Evolutionary conservation across 2,329 filamentous ascomycete species (phyloP), one percentile per base, ranked within the genome.

Genomic region (Macroventuria anomochaeta): DNA sequence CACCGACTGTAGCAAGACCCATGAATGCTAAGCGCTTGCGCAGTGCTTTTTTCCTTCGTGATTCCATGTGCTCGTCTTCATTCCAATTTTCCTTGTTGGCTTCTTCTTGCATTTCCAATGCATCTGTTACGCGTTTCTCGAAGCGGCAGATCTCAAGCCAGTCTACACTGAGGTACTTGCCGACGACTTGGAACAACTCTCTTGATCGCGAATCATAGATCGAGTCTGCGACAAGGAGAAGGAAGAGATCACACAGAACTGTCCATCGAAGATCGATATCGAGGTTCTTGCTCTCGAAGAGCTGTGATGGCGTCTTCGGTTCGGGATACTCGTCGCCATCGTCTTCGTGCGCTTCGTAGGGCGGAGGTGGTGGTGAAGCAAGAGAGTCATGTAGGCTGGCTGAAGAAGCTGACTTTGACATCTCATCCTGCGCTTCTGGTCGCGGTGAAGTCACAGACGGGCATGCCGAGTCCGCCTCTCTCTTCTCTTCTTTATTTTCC

Each of bases 211-310:
- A 81, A 72, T 99, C 95, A 72, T 99, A 99, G 11, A 89, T 83
- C 0, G 92, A 95, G 75, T 97, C 93, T n/a, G 93, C 90, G 64
- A 99, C 93, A n/a, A 99, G 82, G 4, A 97, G 86, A 3, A 99
- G 82, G 72, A 99, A 99, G 4, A 99, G 79, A 75, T 99, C 95
- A 71, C 95, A 99, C 2, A 99, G 84, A 0, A 97, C 89, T 0
- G 95, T 99, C 95, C 95, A 99, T 15, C 95, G 87, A 47, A 99
- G 82, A 73, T 99, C 95, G 53, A 99, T 96, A 69, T 97, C 93
- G 53, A 99, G 89, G 63, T 90, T 95, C 50, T 88, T 85, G 1
- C 89, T 91, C 3, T 84, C 86, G 0, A 91, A 89, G 58, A 97
- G 81, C 67, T 97, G 88, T 1, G 90, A 91, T 0, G 92, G 91